A percentile compares a stretch with the other conserved stretches of the same genome.
Conservation (phyloP, 768 basidiomycete genomes). For the Kwoniella sp. region DNA sequence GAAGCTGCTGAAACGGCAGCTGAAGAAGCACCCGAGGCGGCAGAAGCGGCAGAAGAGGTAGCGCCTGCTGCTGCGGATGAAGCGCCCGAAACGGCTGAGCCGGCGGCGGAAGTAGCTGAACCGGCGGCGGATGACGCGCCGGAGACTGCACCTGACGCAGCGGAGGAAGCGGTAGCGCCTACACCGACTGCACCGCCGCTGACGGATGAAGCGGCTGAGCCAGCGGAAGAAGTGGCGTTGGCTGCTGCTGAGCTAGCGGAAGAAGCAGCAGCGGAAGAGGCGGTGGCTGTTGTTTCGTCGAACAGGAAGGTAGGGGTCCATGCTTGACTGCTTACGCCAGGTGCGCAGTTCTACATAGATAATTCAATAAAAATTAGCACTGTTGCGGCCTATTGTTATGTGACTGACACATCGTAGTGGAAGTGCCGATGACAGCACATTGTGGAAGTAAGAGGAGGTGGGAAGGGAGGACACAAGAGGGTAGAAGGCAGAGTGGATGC, state of each 20-base stretch:
- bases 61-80: conserved; percentile 8
- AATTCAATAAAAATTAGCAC: not conserved
- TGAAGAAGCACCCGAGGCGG: conserved; percentile 18
- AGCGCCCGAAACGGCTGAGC: conserved; percentile 17
- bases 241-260: conserved; percentile 6
- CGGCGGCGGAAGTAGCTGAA: conserved; percentile 10
- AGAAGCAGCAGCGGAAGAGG: no score
- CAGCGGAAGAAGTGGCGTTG: conserved; percentile 18
- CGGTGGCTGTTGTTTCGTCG: conserved; percentile 19
- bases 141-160: conserved; percentile 18
- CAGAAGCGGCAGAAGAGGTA: conserved; percentile 14
- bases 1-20: not conserved
- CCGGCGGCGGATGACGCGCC: conserved; percentile 15
- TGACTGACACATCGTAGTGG: no score
- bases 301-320: conserved; percentile 35
- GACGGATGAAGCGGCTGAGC: conserved; percentile 2
- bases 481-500: no score
- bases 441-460: no score
- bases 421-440: no score
- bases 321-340: conserved; percentile 25
- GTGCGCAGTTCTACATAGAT: conserved; percentile 24
- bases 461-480: no score
- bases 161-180: conserved; percentile 14
- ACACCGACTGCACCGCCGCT: not conserved
- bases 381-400: no score